Percentiles rank a stretch among this genome's conserved stretches.
Conservation (phyloP, 1,139 yeast genomes). For the Suhomyces choctaworum region DNA sequence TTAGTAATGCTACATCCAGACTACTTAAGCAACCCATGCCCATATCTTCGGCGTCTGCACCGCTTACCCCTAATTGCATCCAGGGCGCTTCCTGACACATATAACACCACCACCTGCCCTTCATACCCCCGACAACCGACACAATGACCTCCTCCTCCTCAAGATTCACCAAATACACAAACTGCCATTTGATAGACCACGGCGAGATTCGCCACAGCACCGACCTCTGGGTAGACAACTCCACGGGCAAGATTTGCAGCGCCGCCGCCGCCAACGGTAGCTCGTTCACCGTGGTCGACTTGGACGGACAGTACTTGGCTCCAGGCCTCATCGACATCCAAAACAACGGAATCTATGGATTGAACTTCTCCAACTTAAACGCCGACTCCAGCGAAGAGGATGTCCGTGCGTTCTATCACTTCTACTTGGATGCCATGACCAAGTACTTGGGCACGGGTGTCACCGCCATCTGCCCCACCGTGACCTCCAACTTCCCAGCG, state of each 20-base stretch:
- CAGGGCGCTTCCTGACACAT: too few relatives aligned
- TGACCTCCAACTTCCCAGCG: conserved; percentile 55
- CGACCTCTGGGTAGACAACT: conserved; percentile 50
- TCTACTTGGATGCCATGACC: conserved; percentile 49
- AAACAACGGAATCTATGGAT: conserved; percentile 61
- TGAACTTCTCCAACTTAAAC: conserved; percentile 51
- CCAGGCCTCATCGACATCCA: conserved; percentile 67
- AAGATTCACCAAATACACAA: conserved; percentile 38
- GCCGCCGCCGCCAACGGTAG: conserved; percentile 27
- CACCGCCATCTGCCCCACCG: conserved; percentile 61
- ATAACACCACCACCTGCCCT: too few relatives aligned
- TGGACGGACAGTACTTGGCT: conserved; percentile 50
- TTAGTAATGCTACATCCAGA: too few relatives aligned
- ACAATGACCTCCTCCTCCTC: conserved; percentile 2
- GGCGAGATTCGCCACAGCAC: conserved; percentile 41
- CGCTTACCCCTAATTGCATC: too few relatives aligned
- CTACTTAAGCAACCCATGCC: too few relatives aligned
- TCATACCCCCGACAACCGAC: neutral
- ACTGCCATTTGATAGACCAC: conserved; percentile 54
- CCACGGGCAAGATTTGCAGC: conserved; percentile 40
- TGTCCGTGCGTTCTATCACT: conserved; percentile 28
- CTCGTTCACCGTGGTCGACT: conserved; percentile 37
- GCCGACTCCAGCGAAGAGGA: conserved; percentile 38
- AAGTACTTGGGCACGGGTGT: conserved; percentile 57
- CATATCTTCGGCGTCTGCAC: too few relatives aligned